These are phyloP conservation scores for Rhexocercosporidium sp. DNA, from an alignment of 2,329 filamentous ascomycete species.

Conservation along the genomic window DNA sequence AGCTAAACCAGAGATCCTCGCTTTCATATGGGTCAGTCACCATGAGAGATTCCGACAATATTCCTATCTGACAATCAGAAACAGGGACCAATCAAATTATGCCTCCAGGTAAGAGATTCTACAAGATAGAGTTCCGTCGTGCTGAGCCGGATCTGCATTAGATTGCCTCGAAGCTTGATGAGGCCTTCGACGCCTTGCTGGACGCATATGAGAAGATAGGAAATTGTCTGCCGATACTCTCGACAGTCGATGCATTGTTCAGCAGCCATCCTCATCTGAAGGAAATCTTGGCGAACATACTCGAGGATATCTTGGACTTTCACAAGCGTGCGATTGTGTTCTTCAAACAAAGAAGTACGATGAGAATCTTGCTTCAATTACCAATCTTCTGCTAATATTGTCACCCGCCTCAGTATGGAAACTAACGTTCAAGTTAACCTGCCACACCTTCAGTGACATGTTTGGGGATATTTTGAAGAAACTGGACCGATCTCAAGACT, in stretches of 20 bases:
- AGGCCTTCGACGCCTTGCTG: slow-evolving; percentile 42
- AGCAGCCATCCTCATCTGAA: slow-evolving; percentile 34
- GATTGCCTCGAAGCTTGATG: slow-evolving; percentile 36
- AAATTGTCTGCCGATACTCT: slow-evolving; percentile 40
- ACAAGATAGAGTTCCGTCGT: not conserved
- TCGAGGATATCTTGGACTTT: slow-evolving; percentile 43
- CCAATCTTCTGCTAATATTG: not conserved
- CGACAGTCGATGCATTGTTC: slow-evolving; percentile 39
- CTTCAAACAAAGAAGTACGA: slow-evolving; percentile 23
- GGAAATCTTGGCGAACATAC: slow-evolving; percentile 39
- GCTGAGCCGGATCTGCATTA: slow-evolving; percentile 7
- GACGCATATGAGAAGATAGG: slow-evolving; percentile 44
- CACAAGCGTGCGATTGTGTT: slow-evolving; percentile 39
- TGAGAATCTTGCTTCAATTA: not conserved
- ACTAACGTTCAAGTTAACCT: slow-evolving; percentile 31
- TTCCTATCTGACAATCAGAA: not conserved
- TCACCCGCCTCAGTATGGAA: slow-evolving; percentile 10
- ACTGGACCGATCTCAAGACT: slow-evolving; percentile 37
- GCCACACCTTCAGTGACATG: slow-evolving; percentile 40
- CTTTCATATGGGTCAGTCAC: slow-evolving; percentile 16
- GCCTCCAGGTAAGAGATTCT: slow-evolving; percentile 37
- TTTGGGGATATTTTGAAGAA: slow-evolving; percentile 40
- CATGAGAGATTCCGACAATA: not conserved
- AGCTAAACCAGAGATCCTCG: slow-evolving; percentile 12
- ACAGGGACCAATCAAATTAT: slow-evolving; percentile 42